Evolutionary conservation across 306 rosid genomes (phyloP), one percentile per base, ranked within the genome.

Genomic region (Cucurbita pepo): DNA sequence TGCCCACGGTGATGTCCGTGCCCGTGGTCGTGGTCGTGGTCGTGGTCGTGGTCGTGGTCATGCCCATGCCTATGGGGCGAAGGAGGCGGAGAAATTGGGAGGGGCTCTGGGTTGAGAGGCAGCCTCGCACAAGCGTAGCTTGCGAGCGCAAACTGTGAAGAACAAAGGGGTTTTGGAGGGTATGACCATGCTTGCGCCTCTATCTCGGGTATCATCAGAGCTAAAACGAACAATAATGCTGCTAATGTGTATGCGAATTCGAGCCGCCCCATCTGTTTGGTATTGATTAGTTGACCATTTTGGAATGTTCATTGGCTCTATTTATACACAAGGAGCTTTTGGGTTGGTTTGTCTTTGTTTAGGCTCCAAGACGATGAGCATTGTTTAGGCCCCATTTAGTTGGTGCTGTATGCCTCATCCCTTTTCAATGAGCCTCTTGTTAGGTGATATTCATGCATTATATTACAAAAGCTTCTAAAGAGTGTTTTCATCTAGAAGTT

Each of bases 121-220:
- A 88, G 72, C 75, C 72, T 51, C 2, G 86, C 74, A 74, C 98
- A 93, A 0, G 91, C 96, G 57, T 88, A 88, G 81, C 81, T 88
- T 4, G 85, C 98, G 0, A 93, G 77, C 6, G 94, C 83, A 65
- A 87, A 65, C 56, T 93, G 98, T 0, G 90, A 85, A 6, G 82
- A 79, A 65, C 98, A 93, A 6, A 90, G 86, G 1, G 77, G 77
- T 8, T 13, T 67, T 4, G 74, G 74, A 50, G 21, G 53, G 8
- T 18, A n/a, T 7, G 59, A 36, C 52, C 38, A 1, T 9, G 19
- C 9, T 43, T 80, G 75, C n/a, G 84, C 70, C 69, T 86, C 82
- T 55, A 63, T 77, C 30, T 72, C 66, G 5, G 81, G 81, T 61
- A 71, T 72, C 6, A 85, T 72, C 6, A 85, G 36, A 21, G 82